phyloP scores from a whole-genome alignment of 495 filamentous ascomycete species.

The Durotheca rogersii region DNA sequence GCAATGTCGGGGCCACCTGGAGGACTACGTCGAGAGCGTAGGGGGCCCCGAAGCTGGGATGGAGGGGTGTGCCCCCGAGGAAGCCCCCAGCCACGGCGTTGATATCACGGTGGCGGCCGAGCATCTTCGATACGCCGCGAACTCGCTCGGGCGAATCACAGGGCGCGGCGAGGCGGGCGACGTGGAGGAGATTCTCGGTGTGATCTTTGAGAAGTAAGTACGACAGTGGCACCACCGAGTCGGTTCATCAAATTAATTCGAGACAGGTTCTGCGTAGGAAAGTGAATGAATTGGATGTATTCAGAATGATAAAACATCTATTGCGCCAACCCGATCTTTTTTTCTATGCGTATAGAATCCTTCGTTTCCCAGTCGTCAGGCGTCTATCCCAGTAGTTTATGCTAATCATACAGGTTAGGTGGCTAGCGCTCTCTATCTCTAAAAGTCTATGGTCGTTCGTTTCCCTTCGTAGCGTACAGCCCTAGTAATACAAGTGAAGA shows the following conservation, averaged over 20 bases:
- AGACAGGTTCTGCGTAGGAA: constrained; percentile 44
- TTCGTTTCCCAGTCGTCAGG: constrained; percentile 10
- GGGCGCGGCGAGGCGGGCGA: constrained; percentile 84
- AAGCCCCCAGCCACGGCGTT: constrained; percentile 37
- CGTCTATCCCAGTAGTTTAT: constrained; percentile 13
- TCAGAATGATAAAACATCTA: constrained; percentile 14
- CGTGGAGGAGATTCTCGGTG: constrained; percentile 94
- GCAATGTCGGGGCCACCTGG: constrained; percentile 66
- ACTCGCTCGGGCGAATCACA: constrained; percentile 78
- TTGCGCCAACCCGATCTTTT: constrained; percentile 11
- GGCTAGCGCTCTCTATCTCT: constrained; percentile 9
- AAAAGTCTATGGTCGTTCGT: constrained; percentile 22
- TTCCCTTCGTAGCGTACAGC: constrained; percentile 26
- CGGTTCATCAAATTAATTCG: constrained; percentile 19
- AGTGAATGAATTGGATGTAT: constrained; percentile 30
- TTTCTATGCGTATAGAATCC: constrained; percentile 7
- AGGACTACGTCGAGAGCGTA: constrained; percentile 62
- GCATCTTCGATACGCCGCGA: constrained; percentile 78
- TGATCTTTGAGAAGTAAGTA: constrained; percentile 91
- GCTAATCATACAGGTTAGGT: constrained; percentile 21
- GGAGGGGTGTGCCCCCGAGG: constrained; percentile 42
- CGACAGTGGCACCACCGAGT: neutral
- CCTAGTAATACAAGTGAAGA: constrained; percentile 23
- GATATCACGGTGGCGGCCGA: constrained; percentile 95
- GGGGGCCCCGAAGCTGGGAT: constrained; percentile 19